These are phyloP conservation scores for Aurantiochytrium sp. DNA, from an alignment of 108 stramenopile species.

Conservation along the genomic window DNA sequence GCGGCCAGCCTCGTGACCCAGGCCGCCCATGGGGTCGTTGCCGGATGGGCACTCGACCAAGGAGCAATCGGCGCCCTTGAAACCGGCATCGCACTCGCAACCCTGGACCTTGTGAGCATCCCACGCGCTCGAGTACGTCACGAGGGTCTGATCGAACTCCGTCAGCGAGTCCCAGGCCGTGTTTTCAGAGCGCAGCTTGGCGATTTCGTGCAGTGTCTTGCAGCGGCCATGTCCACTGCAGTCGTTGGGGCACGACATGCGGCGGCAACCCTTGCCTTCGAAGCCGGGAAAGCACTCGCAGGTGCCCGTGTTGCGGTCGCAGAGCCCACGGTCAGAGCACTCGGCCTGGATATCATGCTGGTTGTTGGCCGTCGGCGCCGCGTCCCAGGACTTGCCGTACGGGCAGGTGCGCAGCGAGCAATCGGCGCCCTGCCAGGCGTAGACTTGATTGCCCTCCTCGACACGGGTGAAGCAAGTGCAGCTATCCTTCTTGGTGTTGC, in stretches of 20 bases:
- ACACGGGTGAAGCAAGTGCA: constrained; percentile 69
- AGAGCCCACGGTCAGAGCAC: constrained; percentile 74
- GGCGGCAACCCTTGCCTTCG: constrained; percentile 74
- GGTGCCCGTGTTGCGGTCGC: constrained; percentile 65
- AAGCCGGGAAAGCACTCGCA: constrained; percentile 75
- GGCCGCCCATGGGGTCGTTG: constrained; percentile 62
- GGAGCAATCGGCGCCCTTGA: constrained; percentile 76
- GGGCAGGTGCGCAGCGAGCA: constrained; percentile 75
- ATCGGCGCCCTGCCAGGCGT: constrained; percentile 69
- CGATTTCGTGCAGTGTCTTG: constrained; percentile 68
- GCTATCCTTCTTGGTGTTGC: constrained; percentile 50
- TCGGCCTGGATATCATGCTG: constrained; percentile 62
- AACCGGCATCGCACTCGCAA: constrained; percentile 77
- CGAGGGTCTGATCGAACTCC: constrained; percentile 45
- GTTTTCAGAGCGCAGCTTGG: constrained; percentile 50
- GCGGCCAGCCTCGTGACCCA: constrained; percentile 60
- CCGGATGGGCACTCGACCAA: constrained; percentile 69
- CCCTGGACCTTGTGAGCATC: constrained; percentile 73
- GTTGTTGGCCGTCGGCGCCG: constrained; percentile 44
- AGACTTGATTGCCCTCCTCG: constrained; percentile 56
- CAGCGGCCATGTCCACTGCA: constrained; percentile 66
- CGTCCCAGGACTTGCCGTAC: constrained; percentile 59
- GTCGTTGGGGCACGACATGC: constrained; percentile 66
- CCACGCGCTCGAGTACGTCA: constrained; percentile 54
- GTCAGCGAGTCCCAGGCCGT: constrained; percentile 48